Percentiles rank a stretch among this genome's conserved stretches.
Conservation (phyloP, 2,329 filamentous ascomycete species). For the Grosmannia huntii region DNA sequence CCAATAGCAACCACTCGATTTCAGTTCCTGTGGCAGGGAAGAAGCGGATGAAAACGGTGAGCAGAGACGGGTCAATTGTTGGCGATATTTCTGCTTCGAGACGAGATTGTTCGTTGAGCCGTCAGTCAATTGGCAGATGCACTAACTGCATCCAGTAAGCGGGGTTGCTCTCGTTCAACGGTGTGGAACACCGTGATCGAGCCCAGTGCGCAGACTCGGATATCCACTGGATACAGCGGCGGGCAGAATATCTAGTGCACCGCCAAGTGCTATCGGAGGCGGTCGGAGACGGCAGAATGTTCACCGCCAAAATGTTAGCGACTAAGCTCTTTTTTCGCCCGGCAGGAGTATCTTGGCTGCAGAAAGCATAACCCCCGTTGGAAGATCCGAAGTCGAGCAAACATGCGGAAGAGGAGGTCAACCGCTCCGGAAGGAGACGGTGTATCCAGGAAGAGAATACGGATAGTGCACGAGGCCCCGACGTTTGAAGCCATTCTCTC, state of each 20-base stretch:
- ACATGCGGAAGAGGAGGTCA: constrained; percentile 33
- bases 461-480: constrained; percentile 41
- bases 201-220: too few relatives aligned
- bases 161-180: neutral
- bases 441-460: constrained; percentile 39
- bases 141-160: neutral
- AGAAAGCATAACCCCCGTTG: too few relatives aligned
- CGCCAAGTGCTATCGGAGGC: neutral
- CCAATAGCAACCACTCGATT: neutral
- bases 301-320: constrained; percentile 1
- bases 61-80: neutral
- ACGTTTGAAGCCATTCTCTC: constrained; percentile 50
- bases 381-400: neutral
- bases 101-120: neutral
- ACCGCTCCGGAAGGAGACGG: constrained; percentile 26
- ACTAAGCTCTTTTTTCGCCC: neutral
- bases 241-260: too few relatives aligned
- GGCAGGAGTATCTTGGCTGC: neutral
- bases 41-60: neutral
- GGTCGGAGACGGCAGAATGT: neutral
- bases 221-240: too few relatives aligned
- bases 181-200: too few relatives aligned
- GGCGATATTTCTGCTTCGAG: neutral
- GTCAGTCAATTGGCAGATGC: neutral
- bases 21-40: too few relatives aligned